phyloP scores from a whole-genome alignment of 352 stramenopile species.

The Blastocystis sp. region DNA sequence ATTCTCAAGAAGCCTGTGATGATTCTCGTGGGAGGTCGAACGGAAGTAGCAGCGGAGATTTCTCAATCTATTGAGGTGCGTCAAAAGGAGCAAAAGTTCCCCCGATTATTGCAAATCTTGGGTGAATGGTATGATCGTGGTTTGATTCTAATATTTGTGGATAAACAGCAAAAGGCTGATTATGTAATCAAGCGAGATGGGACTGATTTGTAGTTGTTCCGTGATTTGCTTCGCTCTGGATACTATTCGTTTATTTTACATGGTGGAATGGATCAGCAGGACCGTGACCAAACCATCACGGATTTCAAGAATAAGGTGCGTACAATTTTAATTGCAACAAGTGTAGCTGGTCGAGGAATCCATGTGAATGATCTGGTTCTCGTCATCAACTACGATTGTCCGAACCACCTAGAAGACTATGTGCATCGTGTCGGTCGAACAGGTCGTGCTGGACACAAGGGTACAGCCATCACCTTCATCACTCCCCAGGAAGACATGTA shows the following conservation, averaged over 20 bases:
- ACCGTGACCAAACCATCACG: conserved; percentile 94
- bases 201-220: conserved; percentile 39
- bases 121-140: conserved; percentile 86
- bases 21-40: conserved; percentile 85
- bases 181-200: neutral
- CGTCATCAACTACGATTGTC: conserved; percentile 98
- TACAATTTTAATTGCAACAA: conserved; percentile 81
- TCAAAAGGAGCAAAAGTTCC: conserved; percentile 97
- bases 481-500: conserved; percentile 92
- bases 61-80: conserved; percentile 94
- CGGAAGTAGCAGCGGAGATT: conserved; percentile 89
- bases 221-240: conserved; percentile 67
- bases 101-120: conserved; percentile 88
- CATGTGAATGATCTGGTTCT: conserved; percentile 94
- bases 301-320: conserved; percentile 94
- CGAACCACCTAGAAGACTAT: conserved; percentile 99
- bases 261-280: conserved; percentile 96
- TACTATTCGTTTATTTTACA: conserved; percentile 93
- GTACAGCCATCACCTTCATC: conserved; percentile 98
- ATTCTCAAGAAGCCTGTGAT: conserved; percentile 89
- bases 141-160: conserved; percentile 97
- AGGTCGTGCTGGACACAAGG: conserved; percentile 85
- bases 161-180: conserved; percentile 83
- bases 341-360: conserved; percentile 89
- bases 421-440: conserved; percentile 95